phyloP scores from a whole-genome alignment of 108 stramenopile genomes.

The Chaetoceros tenuissimus region DNA sequence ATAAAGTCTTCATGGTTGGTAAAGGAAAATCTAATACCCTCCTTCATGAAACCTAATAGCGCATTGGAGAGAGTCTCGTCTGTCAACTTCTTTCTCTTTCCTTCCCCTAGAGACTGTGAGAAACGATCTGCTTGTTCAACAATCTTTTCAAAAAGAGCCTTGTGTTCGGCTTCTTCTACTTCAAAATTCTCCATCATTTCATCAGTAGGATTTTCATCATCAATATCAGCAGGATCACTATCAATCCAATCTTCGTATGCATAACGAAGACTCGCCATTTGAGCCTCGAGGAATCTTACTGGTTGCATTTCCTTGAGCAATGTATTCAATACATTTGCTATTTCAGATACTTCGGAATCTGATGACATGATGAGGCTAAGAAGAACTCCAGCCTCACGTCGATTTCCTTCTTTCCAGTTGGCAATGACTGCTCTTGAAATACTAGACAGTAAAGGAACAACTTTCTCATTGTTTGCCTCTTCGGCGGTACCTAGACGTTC shows the following conservation, averaged over 20 bases:
- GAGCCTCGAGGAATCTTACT: slow-evolving; percentile 78
- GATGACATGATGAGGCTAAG: slow-evolving; percentile 50
- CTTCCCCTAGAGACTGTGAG: slow-evolving; percentile 62
- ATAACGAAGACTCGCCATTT: slow-evolving; percentile 74
- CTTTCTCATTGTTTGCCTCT: slow-evolving; percentile 9
- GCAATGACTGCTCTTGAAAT: slow-evolving; percentile 43
- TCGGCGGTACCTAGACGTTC: slow-evolving; percentile 32
- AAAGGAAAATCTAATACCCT: slow-evolving; percentile 78
- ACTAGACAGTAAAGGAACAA: slow-evolving; percentile 39
- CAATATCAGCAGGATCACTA: slow-evolving; percentile 56
- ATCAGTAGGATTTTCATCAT: slow-evolving; percentile 52
- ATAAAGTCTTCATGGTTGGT: slow-evolving; percentile 43
- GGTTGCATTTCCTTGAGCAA: slow-evolving; percentile 53
- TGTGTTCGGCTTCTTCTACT: slow-evolving; percentile 38
- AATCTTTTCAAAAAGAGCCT: slow-evolving; percentile 32
- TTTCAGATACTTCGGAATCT: slow-evolving; percentile 31
- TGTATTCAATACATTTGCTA: slow-evolving; percentile 31
- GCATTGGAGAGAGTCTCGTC: slow-evolving; percentile 43
- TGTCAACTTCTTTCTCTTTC: slow-evolving; percentile 23
- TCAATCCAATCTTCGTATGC: slow-evolving; percentile 70
- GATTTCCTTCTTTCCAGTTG: slow-evolving; percentile 66
- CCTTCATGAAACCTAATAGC: slow-evolving; percentile 59
- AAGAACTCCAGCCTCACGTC: slow-evolving; percentile 72
- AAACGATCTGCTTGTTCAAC: slow-evolving; percentile 57
- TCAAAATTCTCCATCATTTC: slow-evolving; percentile 63